Conservation (phyloP, 2,329 filamentous ascomycete genomes). For the Pseudocercospora musae region DNA sequence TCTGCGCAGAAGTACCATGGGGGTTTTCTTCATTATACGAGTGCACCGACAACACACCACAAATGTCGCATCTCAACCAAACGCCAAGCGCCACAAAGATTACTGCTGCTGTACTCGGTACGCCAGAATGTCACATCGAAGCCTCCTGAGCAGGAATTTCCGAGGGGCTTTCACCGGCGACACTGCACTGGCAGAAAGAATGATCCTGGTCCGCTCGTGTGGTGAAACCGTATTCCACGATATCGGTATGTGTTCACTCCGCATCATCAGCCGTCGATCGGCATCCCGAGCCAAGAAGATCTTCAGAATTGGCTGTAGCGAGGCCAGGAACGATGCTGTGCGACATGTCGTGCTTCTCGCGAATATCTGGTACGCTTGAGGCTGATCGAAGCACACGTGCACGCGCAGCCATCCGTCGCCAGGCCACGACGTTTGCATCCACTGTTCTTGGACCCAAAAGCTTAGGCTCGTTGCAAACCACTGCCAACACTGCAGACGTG, state of each 20-base stretch:
- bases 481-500: background rate
- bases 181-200: background rate
- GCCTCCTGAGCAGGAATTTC: background rate
- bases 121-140: background rate
- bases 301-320: background rate
- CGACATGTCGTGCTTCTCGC: conserved; percentile 1
- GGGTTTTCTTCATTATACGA: background rate
- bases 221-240: background rate
- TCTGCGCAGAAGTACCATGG: background rate
- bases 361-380: background rate
- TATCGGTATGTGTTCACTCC: conserved; percentile 5
- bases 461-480: background rate
- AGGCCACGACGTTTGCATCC: background rate
- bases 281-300: background rate
- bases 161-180: background rate
- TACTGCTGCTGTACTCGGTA: background rate
- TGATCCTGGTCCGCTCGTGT: conserved; percentile 3
- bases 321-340: background rate
- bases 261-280: conserved; percentile 6
- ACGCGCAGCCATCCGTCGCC: background rate
- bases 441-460: conserved; percentile 2
- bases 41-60: background rate
- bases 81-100: background rate
- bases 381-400: background rate
- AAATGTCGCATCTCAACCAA: background rate